phyloP scores from a whole-genome alignment of 495 filamentous ascomycete genomes.

The Xylaria cubensis region DNA sequence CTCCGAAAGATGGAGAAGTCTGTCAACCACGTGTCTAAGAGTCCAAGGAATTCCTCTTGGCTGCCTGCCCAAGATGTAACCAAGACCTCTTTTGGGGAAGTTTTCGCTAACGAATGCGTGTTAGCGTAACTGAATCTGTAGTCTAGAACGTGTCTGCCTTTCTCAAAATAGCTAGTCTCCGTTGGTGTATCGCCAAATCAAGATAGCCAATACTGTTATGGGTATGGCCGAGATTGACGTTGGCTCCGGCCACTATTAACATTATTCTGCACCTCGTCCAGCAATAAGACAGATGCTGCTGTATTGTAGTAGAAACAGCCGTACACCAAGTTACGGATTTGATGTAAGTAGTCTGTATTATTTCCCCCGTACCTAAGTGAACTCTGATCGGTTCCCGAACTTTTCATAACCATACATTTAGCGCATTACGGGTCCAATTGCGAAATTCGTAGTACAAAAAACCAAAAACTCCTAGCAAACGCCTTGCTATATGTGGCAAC shows the following conservation, averaged over 20 bases:
- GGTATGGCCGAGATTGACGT: not conserved
- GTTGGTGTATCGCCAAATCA: slow-evolving; percentile 1
- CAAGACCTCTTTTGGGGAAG: not conserved
- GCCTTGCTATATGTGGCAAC: not conserved
- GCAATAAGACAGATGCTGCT: not conserved
- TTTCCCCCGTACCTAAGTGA: not conserved
- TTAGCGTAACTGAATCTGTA: slow-evolving; percentile 15
- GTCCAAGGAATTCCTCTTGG: not conserved
- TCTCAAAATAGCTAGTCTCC: slow-evolving; percentile 15
- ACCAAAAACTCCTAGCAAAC: not conserved
- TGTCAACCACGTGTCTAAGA: slow-evolving; percentile 7
- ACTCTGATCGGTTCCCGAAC: not conserved
- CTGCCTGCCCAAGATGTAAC: not conserved
- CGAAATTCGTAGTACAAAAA: not conserved
- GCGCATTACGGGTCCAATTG: not conserved
- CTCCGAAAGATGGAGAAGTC: not conserved
- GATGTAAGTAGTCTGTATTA: not conserved
- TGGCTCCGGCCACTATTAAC: not conserved
- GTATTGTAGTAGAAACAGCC: not conserved
- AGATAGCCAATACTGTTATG: not conserved
- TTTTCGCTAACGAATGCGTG: not conserved
- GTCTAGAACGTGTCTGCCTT: slow-evolving; percentile 11
- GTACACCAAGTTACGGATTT: not conserved
- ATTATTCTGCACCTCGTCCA: not conserved
- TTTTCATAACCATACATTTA: not conserved